Base-by-base conservation (phyloP, 306 rosid species). In the Prunus davidiana region DNA sequence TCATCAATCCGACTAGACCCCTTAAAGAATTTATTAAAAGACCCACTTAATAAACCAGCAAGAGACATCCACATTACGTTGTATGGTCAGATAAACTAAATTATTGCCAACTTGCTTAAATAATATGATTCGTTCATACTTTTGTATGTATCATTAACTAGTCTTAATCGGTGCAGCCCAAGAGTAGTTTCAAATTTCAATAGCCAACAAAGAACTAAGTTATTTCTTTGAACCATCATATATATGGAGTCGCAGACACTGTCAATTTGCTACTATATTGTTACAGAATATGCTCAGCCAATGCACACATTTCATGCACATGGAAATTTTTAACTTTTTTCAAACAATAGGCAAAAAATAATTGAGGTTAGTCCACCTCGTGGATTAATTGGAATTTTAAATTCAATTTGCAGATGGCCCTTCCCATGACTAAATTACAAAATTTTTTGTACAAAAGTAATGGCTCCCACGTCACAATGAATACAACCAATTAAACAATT, bases 351-450 rank as follows among this genome's bases (percentile, higher is more conserved):
- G 19, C 12, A 19, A 22, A 3, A 52, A 6, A 32, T 28, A 18
- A 32, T 12, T 6, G 25, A 12, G 49, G 14, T 51, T 12, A 50
- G 49, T n/a, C 49, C 28, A 54, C 75, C 75, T 71, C 32, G 64
- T 52, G 75, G 24, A 58, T 71, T 71, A 19, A 69, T n/a, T 52
- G 20, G 34, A 8, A n/a, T 52, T 71, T 71, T 38, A 20, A 30
- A 52, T 52, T 71, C 50, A 52, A 27, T 28, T 27, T 52, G 2
- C 50, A 24, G 38, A 19, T 58, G 50, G 75, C 12, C 63, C 50
- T 22, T 71, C 56, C 64, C n/a, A 54, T 52, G 46, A 71, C 74
- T 0, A 70, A 32, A 24, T 18, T 71, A 32, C 50, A 30, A 54
- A 41, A 19, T 2, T 30, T 13, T 11, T 30, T 30, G 75, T 3